These are phyloP conservation scores for Trichoderma asperelloides DNA, from an alignment of 495 filamentous ascomycete species.

Conservation along the genomic window DNA sequence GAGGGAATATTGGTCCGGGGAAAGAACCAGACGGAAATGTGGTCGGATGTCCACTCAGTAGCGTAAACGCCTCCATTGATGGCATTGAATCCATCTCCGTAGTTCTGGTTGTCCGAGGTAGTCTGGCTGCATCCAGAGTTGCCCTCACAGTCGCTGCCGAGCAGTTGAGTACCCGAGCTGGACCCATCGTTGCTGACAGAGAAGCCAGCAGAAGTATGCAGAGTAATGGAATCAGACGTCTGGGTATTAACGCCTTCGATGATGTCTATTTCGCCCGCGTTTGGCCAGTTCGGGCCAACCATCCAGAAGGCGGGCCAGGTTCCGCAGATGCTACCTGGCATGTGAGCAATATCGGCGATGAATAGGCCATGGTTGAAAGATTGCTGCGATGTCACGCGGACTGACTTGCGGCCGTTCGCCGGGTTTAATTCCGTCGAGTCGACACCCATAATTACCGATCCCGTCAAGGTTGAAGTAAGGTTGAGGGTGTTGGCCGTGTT, in stretches of 20 bases:
- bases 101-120: slow-evolving; percentile 42
- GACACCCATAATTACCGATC: slow-evolving; percentile 45
- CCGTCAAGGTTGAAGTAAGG: slow-evolving; percentile 47
- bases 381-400: slow-evolving; percentile 61
- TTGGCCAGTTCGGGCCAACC: slow-evolving; percentile 66
- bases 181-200: slow-evolving; percentile 38
- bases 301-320: slow-evolving; percentile 59
- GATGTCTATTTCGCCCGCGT: slow-evolving; percentile 81
- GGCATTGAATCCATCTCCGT: slow-evolving; percentile 64
- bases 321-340: slow-evolving; percentile 65
- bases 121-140: slow-evolving; percentile 40
- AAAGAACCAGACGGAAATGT: slow-evolving; percentile 75
- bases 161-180: slow-evolving; percentile 37
- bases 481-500: slow-evolving; percentile 43
- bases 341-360: slow-evolving; percentile 66
- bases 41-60: slow-evolving; percentile 58
- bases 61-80: slow-evolving; percentile 70
- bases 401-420: slow-evolving; percentile 50
- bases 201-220: slow-evolving; percentile 68
- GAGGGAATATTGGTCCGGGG: slow-evolving; percentile 46
- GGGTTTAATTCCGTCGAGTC: slow-evolving; percentile 39
- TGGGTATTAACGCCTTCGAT: slow-evolving; percentile 76
- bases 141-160: slow-evolving; percentile 42
- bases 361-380: slow-evolving; percentile 61
- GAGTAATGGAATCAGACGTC: slow-evolving; percentile 55